These are phyloP conservation scores for Prinsepia uniflora DNA, from an alignment of 306 rosid species.

Conservation along the genomic window DNA sequence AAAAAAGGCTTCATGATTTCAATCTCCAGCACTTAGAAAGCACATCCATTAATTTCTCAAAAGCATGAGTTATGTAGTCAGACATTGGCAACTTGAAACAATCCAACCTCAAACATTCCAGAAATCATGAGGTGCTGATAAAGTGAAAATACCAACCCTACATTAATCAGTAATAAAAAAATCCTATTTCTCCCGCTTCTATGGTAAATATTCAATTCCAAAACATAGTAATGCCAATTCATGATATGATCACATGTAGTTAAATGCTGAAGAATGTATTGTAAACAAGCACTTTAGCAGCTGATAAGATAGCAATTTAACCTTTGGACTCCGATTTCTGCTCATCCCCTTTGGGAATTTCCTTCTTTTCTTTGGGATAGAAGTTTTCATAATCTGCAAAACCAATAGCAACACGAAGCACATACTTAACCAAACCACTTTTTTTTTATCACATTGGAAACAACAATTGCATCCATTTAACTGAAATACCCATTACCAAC, in stretches of 20 bases:
- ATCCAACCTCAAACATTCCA: not conserved
- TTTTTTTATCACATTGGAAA: not conserved
- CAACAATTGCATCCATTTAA: not conserved
- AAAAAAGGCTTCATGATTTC: not conserved
- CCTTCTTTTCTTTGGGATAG: slow-evolving; percentile 87
- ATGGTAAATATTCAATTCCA: slow-evolving; percentile 12
- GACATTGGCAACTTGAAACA: not conserved
- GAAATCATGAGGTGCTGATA: not conserved
- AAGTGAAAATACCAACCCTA: not conserved
- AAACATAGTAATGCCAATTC: slow-evolving; percentile 17
- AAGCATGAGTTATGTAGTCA: not conserved
- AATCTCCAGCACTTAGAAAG: not conserved
- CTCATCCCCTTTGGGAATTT: slow-evolving; percentile 61
- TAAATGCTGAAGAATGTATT: not conserved
- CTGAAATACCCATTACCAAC: not conserved
- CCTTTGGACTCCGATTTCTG: slow-evolving; percentile 82
- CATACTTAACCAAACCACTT: not conserved
- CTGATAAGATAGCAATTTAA: slow-evolving; percentile 1
- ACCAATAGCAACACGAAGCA: not conserved
- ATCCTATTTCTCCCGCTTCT: not conserved
- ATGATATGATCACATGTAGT: not conserved
- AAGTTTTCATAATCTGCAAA: slow-evolving; percentile 81
- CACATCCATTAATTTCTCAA: not conserved
- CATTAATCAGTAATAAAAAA: not conserved
- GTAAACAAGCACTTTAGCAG: not conserved